Evolutionary conservation across 306 rosid species (phyloP), one percentile per base, ranked within the genome.

Genomic region (Argentina anserina): DNA sequence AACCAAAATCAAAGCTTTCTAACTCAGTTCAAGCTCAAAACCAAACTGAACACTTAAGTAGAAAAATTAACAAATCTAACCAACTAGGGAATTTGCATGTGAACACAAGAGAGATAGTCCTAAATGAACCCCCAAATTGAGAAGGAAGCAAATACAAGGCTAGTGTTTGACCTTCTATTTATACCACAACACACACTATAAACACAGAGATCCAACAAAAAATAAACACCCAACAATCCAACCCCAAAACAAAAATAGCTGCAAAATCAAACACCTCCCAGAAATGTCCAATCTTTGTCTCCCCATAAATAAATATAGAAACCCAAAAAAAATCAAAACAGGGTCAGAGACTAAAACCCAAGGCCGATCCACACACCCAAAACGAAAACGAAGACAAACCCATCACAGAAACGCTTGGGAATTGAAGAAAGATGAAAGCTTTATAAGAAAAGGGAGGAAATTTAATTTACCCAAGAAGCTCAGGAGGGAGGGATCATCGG

Each of bases 331-430:
- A 67, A 52, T 50, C 40, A 7, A 21, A 28, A 42, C 42, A 42
- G 29, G 43, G 63, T 70, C 28, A 56, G 71, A 49, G 12, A 23
- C 20, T 4, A 37, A 78, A 39, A 77, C 75, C 78, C 10, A 70
- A 65, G 70, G 68, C 84, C 79, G 81, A 84, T 85, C 88, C 78
- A 46, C 69, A 73, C 5, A 72, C 45, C 50, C 17, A 74, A 46
- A 66, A 78, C 46, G 26, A 70, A 78, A 77, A 69, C 73, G 20
- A 75, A 42, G 29, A 75, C 65, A 56, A 26, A 55, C 13, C 72
- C 64, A 53, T 29, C 71, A 65, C 31, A 80, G 70, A 56, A 29
- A 67, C 68, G 65, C 2, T 3, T 5, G 1, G 50, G 56, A 37
- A 42, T 25, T 14, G 47, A 5, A 14, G 21, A 69, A 12, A 7